Base-by-base conservation (phyloP, 2,329 filamentous ascomycete genomes). In the Eurotiales sp. region DNA sequence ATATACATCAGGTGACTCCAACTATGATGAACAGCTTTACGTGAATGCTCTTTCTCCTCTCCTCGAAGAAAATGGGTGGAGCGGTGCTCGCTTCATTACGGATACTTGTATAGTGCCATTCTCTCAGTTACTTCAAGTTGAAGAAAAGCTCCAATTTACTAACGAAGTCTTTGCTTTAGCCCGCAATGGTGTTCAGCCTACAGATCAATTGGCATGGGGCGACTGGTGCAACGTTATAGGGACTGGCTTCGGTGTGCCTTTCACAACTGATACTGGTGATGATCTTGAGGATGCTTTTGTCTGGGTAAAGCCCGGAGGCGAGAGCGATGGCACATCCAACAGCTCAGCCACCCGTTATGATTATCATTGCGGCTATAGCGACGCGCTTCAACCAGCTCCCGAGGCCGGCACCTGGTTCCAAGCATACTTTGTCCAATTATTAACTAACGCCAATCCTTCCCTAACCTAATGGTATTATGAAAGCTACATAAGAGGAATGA, bases 381-480 rank as follows among this genome's bases (percentile, higher is more conserved):
- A 79, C 58, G 69, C 84, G 1, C 70, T 86, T 36, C 65, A 80
- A 66, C 85, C 85, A 2, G 83, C 85, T 1, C 85, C 85, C 25
- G 83, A 88, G 67, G 85, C 86, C 8, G 85, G 86, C 25, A 71
- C 75, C 8, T 89, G 85, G 85, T 86, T 86, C 67, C 67, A 78
- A 61, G 74, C 58, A 1, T 67, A 64, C 45, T 65, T 67, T 25
- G 59, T 59, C 36, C 63, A 67, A 44, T 52, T 65, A 19, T 51
- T 66, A 17, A 44, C 41, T 11, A 64, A 64, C 40, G 64, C 63
- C 4, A 65, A 61, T 22, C 64, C 64, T 8, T 48, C 62, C 17
- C 55, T 64, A 34, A 61, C 30, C 19, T 53, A 22, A 37, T 4
- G 15, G 21, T n/a, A 29, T 30, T 6, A 6, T 45, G 2, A 21